Evolutionary conservation across 139 green algal genomes (phyloP).

Genomic region (Desmodesmus armatus): DNA sequence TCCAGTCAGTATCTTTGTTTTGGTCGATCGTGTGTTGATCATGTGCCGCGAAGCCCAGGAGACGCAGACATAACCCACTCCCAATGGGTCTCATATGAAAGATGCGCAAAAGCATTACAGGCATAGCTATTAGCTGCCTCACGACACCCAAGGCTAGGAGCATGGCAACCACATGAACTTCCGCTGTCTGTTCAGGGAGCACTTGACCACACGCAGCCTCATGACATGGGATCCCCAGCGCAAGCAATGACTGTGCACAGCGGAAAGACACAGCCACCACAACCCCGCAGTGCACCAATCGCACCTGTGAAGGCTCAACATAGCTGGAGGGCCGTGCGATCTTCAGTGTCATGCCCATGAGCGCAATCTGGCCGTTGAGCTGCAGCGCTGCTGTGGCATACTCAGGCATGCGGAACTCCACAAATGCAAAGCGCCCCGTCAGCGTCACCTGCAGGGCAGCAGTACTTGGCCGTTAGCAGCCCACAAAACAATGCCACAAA

Average conservation of each 20-base stretch:
- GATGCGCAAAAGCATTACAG: too few relatives aligned
- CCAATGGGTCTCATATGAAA: too few relatives aligned
- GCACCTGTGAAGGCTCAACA: slow-evolving; percentile 83
- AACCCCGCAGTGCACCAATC: not conserved
- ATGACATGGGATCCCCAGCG: not conserved
- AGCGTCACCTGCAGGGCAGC: slow-evolving; percentile 2
- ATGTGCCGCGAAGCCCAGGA: too few relatives aligned
- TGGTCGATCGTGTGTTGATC: too few relatives aligned
- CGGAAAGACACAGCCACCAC: not conserved
- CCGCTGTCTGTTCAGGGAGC: too few relatives aligned
- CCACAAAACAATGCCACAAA: too few relatives aligned
- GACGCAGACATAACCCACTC: too few relatives aligned
- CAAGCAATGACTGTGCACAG: not conserved
- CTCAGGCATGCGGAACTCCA: slow-evolving; percentile 88
- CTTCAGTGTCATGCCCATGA: slow-evolving; percentile 82
- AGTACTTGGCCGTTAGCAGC: too few relatives aligned
- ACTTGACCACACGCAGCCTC: not conserved
- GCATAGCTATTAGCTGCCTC: too few relatives aligned
- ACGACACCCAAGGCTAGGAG: too few relatives aligned
- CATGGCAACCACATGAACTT: too few relatives aligned
- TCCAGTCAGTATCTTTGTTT: too few relatives aligned
- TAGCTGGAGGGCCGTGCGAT: slow-evolving; percentile 86
- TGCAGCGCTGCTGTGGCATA: slow-evolving; percentile 89
- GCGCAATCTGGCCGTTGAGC: slow-evolving; percentile 79
- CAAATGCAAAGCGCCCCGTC: slow-evolving; percentile 81